Evolutionary conservation across 129 eudicot species (phyloP).

Genomic region (Helianthus tuberosus): DNA sequence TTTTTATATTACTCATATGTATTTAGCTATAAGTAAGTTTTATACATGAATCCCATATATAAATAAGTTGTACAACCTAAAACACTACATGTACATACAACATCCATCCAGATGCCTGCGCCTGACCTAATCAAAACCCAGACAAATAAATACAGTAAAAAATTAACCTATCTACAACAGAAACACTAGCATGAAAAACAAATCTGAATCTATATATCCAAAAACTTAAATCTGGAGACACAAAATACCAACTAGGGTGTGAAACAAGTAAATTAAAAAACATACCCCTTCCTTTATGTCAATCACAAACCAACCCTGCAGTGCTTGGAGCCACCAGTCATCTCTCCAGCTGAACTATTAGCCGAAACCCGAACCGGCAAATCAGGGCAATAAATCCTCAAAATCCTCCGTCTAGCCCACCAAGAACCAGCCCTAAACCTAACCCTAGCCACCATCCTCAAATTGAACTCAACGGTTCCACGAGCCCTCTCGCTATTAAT

Average conservation of each 20-base stretch:
- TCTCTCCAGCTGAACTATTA: constrained; percentile 39
- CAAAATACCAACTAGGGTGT: neutral
- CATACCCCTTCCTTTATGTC: neutral
- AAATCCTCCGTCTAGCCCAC: constrained; percentile 64
- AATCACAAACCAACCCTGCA: constrained; percentile 52
- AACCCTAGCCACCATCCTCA: constrained; percentile 61
- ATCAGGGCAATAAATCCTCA: constrained; percentile 59
- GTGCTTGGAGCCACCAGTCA: constrained; percentile 49
- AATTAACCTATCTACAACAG: neutral
- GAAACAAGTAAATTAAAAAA: constrained; percentile 2
- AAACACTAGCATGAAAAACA: neutral
- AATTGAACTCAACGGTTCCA: constrained; percentile 51
- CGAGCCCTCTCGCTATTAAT: constrained; percentile 38
- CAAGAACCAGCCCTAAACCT: constrained; percentile 71
- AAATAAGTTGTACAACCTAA: no score
- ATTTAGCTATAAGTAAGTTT: no score
- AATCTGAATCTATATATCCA: constrained; percentile 6
- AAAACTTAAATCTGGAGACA: neutral
- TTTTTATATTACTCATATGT: no score
- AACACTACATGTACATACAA: no score
- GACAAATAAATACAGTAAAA: neutral
- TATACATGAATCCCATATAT: no score
- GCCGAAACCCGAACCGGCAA: constrained; percentile 36
- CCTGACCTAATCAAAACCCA: neutral
- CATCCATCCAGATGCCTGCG: no score